phyloP scores from a whole-genome alignment of 257 asterid genomes.

The Catharanthus roseus region DNA sequence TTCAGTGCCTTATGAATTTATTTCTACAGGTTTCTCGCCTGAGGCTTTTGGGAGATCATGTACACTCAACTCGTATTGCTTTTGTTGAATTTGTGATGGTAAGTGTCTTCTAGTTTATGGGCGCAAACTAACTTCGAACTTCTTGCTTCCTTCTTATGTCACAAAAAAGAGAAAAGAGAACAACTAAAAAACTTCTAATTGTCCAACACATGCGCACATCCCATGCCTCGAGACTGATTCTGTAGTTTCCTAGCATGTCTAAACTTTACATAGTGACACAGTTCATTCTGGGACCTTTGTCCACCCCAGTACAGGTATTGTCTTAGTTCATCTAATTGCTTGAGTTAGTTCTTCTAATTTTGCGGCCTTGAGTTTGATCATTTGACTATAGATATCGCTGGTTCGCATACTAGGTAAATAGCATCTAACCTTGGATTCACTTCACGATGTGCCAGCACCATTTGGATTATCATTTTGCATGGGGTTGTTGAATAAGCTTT shows the following conservation, averaged over 20 bases:
- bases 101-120: constrained; percentile 15
- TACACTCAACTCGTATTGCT: constrained; percentile 87
- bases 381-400: neutral
- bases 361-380: neutral
- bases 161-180: neutral
- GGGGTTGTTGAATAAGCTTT: neutral
- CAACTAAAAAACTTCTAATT: neutral
- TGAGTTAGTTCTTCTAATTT: neutral
- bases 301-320: neutral
- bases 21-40: constrained; percentile 75
- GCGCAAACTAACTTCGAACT: neutral
- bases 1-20: constrained; percentile 3
- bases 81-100: constrained; percentile 85
- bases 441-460: neutral
- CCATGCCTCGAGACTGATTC: neutral
- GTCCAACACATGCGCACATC: neutral
- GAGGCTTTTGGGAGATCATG: constrained; percentile 93
- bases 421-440: neutral
- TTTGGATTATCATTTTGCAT: neutral
- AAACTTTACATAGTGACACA: neutral
- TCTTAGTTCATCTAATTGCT: neutral
- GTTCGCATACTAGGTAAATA: neutral
- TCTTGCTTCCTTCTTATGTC: neutral
- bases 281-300: neutral
- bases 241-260: neutral